Evolutionary conservation across 139 green algal genomes (phyloP).

Genomic region (Volvox reticuliferus): DNA sequence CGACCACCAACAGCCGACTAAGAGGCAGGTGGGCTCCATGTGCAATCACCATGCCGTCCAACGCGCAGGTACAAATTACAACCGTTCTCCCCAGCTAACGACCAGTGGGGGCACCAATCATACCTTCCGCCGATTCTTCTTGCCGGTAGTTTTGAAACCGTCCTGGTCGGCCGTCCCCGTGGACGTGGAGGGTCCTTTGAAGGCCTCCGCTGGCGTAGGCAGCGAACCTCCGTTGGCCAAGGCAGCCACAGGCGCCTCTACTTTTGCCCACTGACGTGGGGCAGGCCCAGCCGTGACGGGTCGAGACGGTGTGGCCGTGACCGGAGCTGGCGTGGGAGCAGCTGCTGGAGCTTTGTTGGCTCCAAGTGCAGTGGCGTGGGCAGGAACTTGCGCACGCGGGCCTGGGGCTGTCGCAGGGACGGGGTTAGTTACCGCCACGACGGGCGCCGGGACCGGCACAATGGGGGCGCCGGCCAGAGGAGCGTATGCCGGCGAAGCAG

Average conservation of each 20-base stretch:
- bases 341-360: background rate
- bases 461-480: background rate
- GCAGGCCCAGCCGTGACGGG: background rate
- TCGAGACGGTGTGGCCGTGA: background rate
- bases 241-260: background rate
- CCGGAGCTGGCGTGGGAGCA: background rate
- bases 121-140: slow-evolving; percentile 32
- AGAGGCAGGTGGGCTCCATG: too few species aligned
- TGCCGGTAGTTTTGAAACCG: slow-evolving; percentile 31
- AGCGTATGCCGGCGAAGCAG: slow-evolving; percentile 3
- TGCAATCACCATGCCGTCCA: too few species aligned
- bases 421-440: background rate
- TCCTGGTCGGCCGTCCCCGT: background rate
- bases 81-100: too few species aligned
- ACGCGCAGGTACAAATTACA: too few species aligned
- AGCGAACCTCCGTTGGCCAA: background rate
- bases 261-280: slow-evolving; percentile 41
- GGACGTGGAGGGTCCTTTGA: slow-evolving; percentile 25
- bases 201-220: slow-evolving; percentile 43
- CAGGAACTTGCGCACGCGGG: background rate
- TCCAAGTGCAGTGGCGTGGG: background rate
- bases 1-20: too few species aligned
- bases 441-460: background rate
- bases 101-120: background rate
- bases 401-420: background rate